A percentile compares a stretch with the other conserved stretches of the same genome.
These are phyloP conservation scores for Omphalotus olearius DNA, from an alignment of 1,284 basidiomycete species.

Conservation along the genomic window DNA sequence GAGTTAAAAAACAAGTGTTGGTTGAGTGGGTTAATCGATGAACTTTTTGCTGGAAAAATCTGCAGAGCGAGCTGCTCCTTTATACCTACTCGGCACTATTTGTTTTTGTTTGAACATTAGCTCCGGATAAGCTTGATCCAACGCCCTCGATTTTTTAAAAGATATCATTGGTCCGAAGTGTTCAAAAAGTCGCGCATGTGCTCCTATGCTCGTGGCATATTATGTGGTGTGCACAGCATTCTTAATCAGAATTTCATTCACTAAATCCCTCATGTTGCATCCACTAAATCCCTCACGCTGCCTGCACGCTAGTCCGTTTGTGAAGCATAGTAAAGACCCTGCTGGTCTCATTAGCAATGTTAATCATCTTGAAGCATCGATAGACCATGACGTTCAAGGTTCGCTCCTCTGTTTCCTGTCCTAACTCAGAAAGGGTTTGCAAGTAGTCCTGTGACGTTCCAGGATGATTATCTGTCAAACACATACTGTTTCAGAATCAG, in stretches of 20 bases:
- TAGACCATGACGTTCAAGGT: too few species aligned
- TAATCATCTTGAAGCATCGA: too few species aligned
- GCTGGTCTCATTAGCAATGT: too few species aligned
- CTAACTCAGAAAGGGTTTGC: too few species aligned
- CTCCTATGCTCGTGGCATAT: neutral
- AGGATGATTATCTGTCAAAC: too few species aligned
- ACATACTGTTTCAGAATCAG: too few species aligned
- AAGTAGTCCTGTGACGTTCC: too few species aligned
- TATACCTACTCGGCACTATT: constrained; percentile 3
- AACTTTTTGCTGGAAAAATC: constrained; percentile 1
- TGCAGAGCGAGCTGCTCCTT: constrained; percentile 9
- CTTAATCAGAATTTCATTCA: neutral
- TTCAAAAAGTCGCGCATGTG: constrained; percentile 10
- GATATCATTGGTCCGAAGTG: constrained; percentile 1
- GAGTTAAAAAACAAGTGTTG: neutral
- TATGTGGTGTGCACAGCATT: neutral
- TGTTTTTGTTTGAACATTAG: constrained; percentile 1
- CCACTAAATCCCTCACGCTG: neutral
- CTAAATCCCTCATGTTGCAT: neutral
- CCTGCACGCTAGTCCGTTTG: neutral
- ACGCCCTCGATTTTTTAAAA: too few species aligned
- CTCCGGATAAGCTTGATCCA: neutral
- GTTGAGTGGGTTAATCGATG: neutral
- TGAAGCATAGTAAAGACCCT: neutral
- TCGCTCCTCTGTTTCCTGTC: too few species aligned